Evolutionary conservation across 2,329 filamentous ascomycete genomes (phyloP).

Genomic region (Dactylonectria macrodidyma): DNA sequence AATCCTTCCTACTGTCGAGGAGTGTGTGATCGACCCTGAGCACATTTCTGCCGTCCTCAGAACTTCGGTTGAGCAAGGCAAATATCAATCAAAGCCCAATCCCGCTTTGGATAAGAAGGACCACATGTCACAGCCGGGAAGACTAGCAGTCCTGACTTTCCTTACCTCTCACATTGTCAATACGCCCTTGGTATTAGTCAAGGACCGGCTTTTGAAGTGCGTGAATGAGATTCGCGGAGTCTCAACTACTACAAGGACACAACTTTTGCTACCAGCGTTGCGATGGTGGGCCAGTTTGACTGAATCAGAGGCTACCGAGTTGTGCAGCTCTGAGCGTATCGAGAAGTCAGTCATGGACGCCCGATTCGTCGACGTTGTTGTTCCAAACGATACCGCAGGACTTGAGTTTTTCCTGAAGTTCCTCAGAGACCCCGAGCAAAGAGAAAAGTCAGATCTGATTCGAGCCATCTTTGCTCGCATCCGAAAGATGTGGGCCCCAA

Average conservation of each 20-base stretch:
- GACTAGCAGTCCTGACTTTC: constrained; percentile 78
- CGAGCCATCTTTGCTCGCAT: constrained; percentile 78
- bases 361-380: constrained; percentile 65
- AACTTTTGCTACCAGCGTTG: constrained; percentile 82
- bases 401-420: constrained; percentile 67
- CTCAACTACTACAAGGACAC: constrained; percentile 77
- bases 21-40: constrained; percentile 84
- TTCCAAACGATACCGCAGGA: constrained; percentile 67
- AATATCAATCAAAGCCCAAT: constrained; percentile 52
- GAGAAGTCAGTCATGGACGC: constrained; percentile 60
- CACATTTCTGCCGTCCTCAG: constrained; percentile 77
- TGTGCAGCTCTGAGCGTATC: constrained; percentile 57
- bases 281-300: constrained; percentile 76
- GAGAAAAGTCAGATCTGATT: constrained; percentile 67
- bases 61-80: constrained; percentile 57
- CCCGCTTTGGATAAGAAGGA: constrained; percentile 65
- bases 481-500: constrained; percentile 78
- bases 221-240: constrained; percentile 82
- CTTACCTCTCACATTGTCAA: constrained; percentile 80
- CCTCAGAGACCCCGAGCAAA: constrained; percentile 58
- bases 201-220: constrained; percentile 78
- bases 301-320: constrained; percentile 63
- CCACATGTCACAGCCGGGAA: constrained; percentile 71
- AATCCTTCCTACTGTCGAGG: constrained; percentile 84
- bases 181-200: constrained; percentile 79